A percentile compares a stretch with the other conserved stretches of the same genome.
phyloP scores from a whole-genome alignment of 768 basidiomycete species.

The Boletus fagicola region DNA sequence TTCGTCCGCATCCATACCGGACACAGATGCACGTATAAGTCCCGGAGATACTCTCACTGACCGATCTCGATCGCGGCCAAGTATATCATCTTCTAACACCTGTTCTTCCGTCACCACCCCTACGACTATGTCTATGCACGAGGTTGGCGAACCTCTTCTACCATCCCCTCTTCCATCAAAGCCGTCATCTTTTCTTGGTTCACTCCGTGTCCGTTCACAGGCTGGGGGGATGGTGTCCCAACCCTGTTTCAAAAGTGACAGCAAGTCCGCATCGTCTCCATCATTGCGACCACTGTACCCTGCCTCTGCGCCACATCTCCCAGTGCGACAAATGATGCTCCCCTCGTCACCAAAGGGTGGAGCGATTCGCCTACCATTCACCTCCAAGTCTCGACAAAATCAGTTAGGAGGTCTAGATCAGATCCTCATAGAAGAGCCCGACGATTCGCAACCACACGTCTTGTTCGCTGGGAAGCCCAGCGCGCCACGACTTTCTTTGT shows the following conservation, averaged over 20 bases:
- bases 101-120: slow-evolving; percentile 44
- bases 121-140: slow-evolving; percentile 37
- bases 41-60: slow-evolving; percentile 42
- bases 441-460: slow-evolving; percentile 30
- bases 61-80: slow-evolving; percentile 55
- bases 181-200: slow-evolving; percentile 33
- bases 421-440: slow-evolving; percentile 28
- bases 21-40: slow-evolving; percentile 41
- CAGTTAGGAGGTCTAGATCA: slow-evolving; percentile 16
- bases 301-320: slow-evolving; percentile 39
- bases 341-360: slow-evolving; percentile 31
- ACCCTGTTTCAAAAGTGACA: slow-evolving; percentile 32
- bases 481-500: slow-evolving; percentile 30
- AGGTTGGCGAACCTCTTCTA: slow-evolving; percentile 37
- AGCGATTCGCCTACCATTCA: slow-evolving; percentile 35
- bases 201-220: slow-evolving; percentile 32
- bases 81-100: slow-evolving; percentile 60
- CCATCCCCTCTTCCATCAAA: slow-evolving; percentile 40
- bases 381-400: slow-evolving; percentile 19
- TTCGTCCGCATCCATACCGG: slow-evolving; percentile 46
- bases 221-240: slow-evolving; percentile 30
- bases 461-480: slow-evolving; percentile 27
- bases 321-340: slow-evolving; percentile 35
- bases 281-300: slow-evolving; percentile 40
- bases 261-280: slow-evolving; percentile 29